These are phyloP conservation scores for Desmodesmus armatus DNA, from an alignment of 139 green algal genomes.

Conservation along the genomic window DNA sequence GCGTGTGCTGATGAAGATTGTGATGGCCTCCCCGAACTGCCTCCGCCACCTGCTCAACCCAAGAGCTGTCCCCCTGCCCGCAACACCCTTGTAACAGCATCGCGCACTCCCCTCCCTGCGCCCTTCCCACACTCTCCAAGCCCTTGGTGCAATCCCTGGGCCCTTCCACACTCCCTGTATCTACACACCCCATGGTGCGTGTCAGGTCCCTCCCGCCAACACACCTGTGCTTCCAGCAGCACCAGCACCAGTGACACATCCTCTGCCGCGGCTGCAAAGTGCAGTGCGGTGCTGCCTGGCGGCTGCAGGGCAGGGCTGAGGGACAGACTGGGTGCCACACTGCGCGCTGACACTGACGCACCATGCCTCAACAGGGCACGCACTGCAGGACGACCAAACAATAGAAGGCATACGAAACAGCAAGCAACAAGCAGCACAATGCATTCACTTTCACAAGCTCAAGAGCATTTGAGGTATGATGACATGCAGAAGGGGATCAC, in stretches of 20 bases:
- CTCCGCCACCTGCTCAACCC: no score
- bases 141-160: no score
- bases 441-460: no score
- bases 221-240: constrained; percentile 52
- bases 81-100: neutral
- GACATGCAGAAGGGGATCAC: no score
- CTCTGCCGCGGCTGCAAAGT: constrained; percentile 65
- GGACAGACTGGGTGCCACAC: constrained; percentile 22
- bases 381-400: constrained; percentile 45
- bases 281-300: constrained; percentile 61
- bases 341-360: constrained; percentile 40
- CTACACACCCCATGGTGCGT: no score
- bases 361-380: constrained; percentile 59
- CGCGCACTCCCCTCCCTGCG: no score
- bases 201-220: neutral
- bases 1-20: neutral
- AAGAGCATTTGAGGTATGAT: no score
- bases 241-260: constrained; percentile 61
- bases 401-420: neutral
- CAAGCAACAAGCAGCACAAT: no score
- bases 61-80: neutral
- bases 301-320: constrained; percentile 56
- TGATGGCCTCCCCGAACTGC: no score
- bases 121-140: no score
- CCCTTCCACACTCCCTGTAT: no score